Percentiles rank a stretch among this genome's conserved stretches.
phyloP scores from a whole-genome alignment of 1,139 yeast genomes.

The Hansenula sp. region DNA sequence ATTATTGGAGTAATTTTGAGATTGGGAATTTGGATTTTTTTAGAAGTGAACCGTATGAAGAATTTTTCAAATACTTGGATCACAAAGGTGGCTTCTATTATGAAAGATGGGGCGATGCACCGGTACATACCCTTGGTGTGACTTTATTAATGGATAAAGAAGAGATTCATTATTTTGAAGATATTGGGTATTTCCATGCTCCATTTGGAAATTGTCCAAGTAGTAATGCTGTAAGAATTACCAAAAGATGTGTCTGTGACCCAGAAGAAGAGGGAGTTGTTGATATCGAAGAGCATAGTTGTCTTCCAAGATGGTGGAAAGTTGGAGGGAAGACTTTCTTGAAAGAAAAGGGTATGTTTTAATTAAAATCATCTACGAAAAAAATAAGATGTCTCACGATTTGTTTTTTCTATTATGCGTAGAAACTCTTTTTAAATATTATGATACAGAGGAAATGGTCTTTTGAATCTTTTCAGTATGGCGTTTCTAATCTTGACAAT shows the following conservation, averaged over 20 bases:
- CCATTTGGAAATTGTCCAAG: slow-evolving; percentile 86
- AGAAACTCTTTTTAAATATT: no score
- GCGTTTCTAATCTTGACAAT: slow-evolving; percentile 60
- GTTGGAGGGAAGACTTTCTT: slow-evolving; percentile 47
- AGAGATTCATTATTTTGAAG: slow-evolving; percentile 85
- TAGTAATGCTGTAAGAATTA: slow-evolving; percentile 42
- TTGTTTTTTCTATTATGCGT: no score
- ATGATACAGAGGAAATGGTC: no score
- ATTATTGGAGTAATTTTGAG: slow-evolving; percentile 95
- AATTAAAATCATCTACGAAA: not conserved
- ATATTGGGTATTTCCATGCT: slow-evolving; percentile 79
- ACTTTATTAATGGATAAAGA: slow-evolving; percentile 61
- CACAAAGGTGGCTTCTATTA: slow-evolving; percentile 80
- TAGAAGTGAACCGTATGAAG: slow-evolving; percentile 63
- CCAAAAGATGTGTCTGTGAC: slow-evolving; percentile 71
- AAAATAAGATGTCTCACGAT: no score
- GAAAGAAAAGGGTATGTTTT: slow-evolving; percentile 20
- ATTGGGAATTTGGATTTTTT: slow-evolving; percentile 79
- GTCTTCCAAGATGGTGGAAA: slow-evolving; percentile 86
- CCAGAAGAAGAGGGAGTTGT: slow-evolving; percentile 42
- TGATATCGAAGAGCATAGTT: slow-evolving; percentile 63
- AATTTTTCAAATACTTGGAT: slow-evolving; percentile 70
- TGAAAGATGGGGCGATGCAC: slow-evolving; percentile 98
- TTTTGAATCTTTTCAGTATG: slow-evolving; percentile 30
- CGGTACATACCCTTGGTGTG: slow-evolving; percentile 83